phyloP scores from a whole-genome alignment of 2,329 filamentous ascomycete species.

The Mariannaea elegans region DNA sequence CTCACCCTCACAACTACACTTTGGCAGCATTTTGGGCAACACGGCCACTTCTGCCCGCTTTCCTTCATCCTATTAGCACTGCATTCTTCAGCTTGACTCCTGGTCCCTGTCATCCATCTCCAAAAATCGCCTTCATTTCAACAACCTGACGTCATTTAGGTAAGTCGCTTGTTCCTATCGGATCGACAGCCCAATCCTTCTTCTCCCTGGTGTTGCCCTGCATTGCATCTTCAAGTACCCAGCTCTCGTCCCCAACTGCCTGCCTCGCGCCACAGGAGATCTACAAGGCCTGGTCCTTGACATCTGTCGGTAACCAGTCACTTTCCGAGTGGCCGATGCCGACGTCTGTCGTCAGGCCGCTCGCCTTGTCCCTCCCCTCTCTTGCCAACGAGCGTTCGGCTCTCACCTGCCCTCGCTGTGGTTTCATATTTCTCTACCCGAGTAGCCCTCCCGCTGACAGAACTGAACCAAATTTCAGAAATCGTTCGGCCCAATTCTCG shows the following conservation, averaged over 20 bases:
- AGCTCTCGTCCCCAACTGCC: not conserved
- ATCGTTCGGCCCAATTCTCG: not conserved
- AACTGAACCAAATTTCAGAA: not conserved
- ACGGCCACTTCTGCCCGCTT: not conserved
- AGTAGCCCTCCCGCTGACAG: not conserved
- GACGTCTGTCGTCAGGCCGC: not conserved
- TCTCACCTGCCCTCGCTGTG: conserved; percentile 7
- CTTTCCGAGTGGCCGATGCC: not conserved
- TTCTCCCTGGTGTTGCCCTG: conserved; percentile 8
- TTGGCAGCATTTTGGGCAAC: no score
- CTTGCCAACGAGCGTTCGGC: not conserved
- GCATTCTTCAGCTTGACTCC: not conserved
- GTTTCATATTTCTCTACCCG: not conserved
- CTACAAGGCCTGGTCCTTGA: not conserved
- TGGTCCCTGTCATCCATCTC: conserved; percentile 8
- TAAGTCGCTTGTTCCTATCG: conserved; percentile 32
- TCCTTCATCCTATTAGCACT: not conserved
- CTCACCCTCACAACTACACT: no score
- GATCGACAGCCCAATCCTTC: conserved; percentile 26
- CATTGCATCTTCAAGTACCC: conserved; percentile 6
- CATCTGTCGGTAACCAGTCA: not conserved
- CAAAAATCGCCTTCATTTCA: conserved; percentile 8
- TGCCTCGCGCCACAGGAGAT: not conserved
- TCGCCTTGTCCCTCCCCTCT: conserved; percentile 3
- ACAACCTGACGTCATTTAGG: conserved; percentile 40